phyloP scores from a whole-genome alignment of 2,329 filamentous ascomycete species.

The Beauveria medogensis region DNA sequence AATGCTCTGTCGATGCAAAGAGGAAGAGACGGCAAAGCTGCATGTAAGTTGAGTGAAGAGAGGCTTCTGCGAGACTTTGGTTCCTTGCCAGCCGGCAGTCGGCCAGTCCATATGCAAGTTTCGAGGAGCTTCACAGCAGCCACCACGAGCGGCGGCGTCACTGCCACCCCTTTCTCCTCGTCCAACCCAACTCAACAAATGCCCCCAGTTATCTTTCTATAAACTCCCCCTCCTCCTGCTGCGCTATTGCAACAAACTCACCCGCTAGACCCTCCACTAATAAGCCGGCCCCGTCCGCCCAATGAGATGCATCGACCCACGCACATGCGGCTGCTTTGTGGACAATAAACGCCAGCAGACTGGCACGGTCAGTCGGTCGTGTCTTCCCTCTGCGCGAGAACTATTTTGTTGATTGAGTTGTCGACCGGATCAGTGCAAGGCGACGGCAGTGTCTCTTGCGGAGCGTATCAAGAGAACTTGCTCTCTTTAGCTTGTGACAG shows the following conservation, averaged over 20 bases:
- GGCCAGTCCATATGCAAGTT: neutral
- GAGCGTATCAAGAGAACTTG: neutral
- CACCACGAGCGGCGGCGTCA: neutral
- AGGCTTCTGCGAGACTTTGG: neutral
- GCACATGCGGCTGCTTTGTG: conserved; percentile 11
- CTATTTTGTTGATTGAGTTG: neutral
- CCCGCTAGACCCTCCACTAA: conserved; percentile 3
- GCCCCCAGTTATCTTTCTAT: neutral
- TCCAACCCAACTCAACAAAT: neutral
- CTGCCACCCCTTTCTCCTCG: neutral
- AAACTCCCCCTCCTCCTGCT: neutral
- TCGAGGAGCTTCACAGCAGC: neutral
- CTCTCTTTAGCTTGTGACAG: conserved; percentile 4
- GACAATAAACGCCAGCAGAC: neutral
- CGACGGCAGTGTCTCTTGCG: neutral
- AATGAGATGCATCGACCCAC: conserved; percentile 11
- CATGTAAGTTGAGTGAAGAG: neutral
- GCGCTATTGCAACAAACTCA: neutral
- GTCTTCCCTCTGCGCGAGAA: neutral
- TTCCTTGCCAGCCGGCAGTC: neutral
- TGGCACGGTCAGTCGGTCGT: neutral
- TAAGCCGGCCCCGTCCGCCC: conserved; percentile 3
- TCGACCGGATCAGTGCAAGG: neutral
- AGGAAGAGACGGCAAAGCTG: neutral
- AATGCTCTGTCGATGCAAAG: neutral